Evolutionary conservation across 805 yeast species (phyloP), one percentile per base, ranked within the genome.

Genomic region (Priceomyces melissophilus): DNA sequence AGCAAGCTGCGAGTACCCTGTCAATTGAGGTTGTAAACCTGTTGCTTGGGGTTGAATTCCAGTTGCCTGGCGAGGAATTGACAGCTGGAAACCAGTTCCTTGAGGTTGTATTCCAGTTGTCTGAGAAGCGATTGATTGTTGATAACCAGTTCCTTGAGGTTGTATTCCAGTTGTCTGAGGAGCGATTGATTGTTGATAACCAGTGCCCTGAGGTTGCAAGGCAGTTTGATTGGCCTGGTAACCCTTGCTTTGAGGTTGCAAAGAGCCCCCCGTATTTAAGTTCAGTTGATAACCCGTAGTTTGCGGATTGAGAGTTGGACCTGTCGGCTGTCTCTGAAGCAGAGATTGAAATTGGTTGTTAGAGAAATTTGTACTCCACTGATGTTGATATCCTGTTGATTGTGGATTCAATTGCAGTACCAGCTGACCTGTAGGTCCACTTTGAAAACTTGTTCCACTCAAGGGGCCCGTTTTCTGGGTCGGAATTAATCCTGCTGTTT

Each of bases 401-500:
- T 59, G 64, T 3, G 53, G 43, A 25, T 46, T 25, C 38, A 35
- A 35, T 12, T 23, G 29, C 3, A 30, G 17, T 12, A 17, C 38
- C n/a, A 54, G 60, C 37, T 51, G 54, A 3, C 66, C 62, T 12
- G 63, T 49, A 10, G 71, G 64, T 58, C 70, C 76, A 3, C 71
- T 53, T 34, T 49, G 55, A 30, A 67, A 39, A n/a, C 48, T 45
- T 46, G 63, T 71, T 9, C 63, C 57, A 30, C 20, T 29, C 42
- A 58, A 47, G 1, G 69, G 63, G 2, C 73, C 73, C 4, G 73
- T 67, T 30, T 55, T 61, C 44, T 69, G 73, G 3, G 67, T 56
- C 4, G 84, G 78, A 36, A 80, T 72, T 30, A 78, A 69, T n/a
- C 77, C 68, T 5, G 90, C 87, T 3, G 93, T 84, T 46, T 77